Base-by-base conservation (phyloP, 2,329 filamentous ascomycete genomes). In the Colletotrichum limetticola region DNA sequence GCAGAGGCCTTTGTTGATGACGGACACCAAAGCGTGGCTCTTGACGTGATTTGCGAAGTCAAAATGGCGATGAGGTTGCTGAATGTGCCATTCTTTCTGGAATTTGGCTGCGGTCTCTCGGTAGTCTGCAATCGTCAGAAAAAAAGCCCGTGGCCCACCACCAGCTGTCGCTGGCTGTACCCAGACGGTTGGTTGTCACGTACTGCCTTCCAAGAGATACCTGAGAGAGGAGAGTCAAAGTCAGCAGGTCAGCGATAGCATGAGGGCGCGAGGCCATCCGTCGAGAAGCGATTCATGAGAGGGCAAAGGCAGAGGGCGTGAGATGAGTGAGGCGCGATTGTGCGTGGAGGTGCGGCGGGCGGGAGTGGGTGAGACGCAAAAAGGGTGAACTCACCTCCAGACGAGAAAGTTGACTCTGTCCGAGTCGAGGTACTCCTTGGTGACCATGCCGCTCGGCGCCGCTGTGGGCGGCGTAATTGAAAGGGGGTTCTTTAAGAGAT, bases 321-420 rank as follows among this genome's bases (percentile, higher is more conserved):
- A 72, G 56, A 32, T 63, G 62, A 72, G 68, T 57, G 57, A 57
- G 71, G 61, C 57, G 68, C 68, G 59, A 67, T 46, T 65, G 67
- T 71, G 60, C 42, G 52, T 30, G 52, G 35, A 58, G 65, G 49
- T 63, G 52, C 42, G 60, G 65, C 46, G 72, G 60, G 65, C 46
- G 72, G 59, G 55, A 42, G 60, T 68, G 73, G 71, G 71, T 74
- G 73, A 74, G 73, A 74, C 71, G 73, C 71, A 73, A 74, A 74
- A 74, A 74, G 74, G 76, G 75, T 78, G 76, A 79, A 88, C 90
- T 83, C 86, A 92, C 91, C 90, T 91, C 91, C 91, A 92, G 81
- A 92, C 87, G 82, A 92, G 87, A 86, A 90, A 92, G 86, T 92
- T 92, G 87, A 92, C 85, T 86, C 89, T 87, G 82, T 92, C 87